Evolutionary conservation across 2,329 filamentous ascomycete species (phyloP), one percentile per base, ranked within the genome.

Genomic region (Cryphonectria carpinicola): DNA sequence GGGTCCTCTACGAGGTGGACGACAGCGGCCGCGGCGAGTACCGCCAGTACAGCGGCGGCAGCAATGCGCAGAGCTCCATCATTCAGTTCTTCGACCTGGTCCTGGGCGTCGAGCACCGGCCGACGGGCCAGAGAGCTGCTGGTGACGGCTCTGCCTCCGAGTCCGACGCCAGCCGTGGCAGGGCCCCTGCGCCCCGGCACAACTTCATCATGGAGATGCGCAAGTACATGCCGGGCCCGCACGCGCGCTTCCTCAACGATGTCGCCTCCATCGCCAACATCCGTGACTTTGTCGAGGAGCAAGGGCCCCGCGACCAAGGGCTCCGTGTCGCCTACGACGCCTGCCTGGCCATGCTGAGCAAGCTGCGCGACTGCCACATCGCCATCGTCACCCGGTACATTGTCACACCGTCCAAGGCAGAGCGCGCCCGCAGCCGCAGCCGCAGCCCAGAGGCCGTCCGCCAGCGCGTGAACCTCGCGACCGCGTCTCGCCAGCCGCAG

Each of bases 181-280:
- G 82, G 68, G 78, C 81, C 1, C 82, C 84, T 49, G 83, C 86
- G 35, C 86, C 89, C 6, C 86, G 87, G 56, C 90, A 97, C 82
- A 97, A 96, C 77, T 99, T 99, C 82, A 95, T 99, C 78, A 90
- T 93, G 78, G 96, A 99, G 74, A 99, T 99, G 96, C 92, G 95
- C 71, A 88, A 88, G 62, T 99, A 99, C 82, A 99, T 99, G 96
- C 96, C 96, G 0, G 95, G 94, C 0, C 89, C 92, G 0, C 96
- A 99, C 78, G 92, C 94, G 4, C 90, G 93, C 56, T 99, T 99
- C 82, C 86, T 99, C 4, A 88, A 92, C 74, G 92, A 97, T 73
- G 90, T 98, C 17, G 86, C 89, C 65, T 84, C 84, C 22, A 90
- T 98, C 4, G 90, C 95, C 75, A 98, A 98, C 78, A 94, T 99